Conservation (phyloP, 2,329 filamentous ascomycete genomes). For the Botrytis aclada region DNA sequence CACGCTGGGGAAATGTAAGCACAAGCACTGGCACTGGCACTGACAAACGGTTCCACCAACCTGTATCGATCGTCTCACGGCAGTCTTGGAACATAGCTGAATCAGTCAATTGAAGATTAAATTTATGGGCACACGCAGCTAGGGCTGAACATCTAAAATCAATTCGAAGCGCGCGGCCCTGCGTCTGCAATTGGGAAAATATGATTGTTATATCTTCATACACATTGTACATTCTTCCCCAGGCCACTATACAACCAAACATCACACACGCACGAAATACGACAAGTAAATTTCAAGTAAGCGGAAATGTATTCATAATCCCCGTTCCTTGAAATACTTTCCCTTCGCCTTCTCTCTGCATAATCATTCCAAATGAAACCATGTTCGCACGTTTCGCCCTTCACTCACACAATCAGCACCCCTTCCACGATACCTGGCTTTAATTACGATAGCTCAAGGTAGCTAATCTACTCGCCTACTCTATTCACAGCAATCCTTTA, state of each 20-base stretch:
- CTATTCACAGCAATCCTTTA: background rate
- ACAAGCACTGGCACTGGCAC: background rate
- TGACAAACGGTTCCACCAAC: slow-evolving; percentile 13
- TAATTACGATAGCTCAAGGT: background rate
- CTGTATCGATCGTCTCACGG: slow-evolving; percentile 3
- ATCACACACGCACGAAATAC: background rate
- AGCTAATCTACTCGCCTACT: background rate
- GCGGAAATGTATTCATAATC: background rate
- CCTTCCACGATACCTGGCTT: background rate
- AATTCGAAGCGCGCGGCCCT: slow-evolving; percentile 18
- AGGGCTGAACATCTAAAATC: slow-evolving; percentile 13
- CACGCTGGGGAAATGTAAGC: slow-evolving; percentile 5
- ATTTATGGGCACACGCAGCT: slow-evolving; percentile 8
- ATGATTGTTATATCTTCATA: background rate
- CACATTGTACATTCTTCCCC: background rate
- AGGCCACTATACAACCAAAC: background rate
- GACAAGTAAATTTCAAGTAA: background rate
- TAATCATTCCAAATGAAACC: background rate
- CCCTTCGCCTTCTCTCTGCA: background rate
- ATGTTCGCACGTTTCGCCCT: slow-evolving; percentile 10
- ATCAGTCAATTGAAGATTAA: background rate
- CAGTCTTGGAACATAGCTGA: slow-evolving; percentile 17
- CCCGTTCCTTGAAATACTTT: background rate
- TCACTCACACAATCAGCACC: background rate
- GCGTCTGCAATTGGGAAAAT: slow-evolving; percentile 6